Conservation (phyloP, 495 filamentous ascomycete species). For the Cercophora newfieldiana region DNA sequence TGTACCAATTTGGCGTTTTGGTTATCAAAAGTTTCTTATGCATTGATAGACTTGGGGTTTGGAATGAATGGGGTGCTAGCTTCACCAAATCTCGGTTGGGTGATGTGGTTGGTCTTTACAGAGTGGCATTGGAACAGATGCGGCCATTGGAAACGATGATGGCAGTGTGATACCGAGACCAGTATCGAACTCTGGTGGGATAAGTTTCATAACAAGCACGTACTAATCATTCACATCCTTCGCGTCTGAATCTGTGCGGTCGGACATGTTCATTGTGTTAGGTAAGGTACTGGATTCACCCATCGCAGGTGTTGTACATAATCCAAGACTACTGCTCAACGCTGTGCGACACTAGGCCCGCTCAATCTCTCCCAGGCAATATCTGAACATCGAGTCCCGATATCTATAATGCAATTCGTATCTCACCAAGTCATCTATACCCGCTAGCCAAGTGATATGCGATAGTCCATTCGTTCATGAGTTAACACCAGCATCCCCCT, state of each 20-base stretch:
- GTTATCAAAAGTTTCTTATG: conserved; percentile 10
- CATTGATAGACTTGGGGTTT: conserved; percentile 6
- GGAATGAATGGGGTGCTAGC: conserved; percentile 10
- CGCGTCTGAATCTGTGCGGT: too few species aligned
- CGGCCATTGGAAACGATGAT: not conserved
- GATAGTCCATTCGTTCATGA: not conserved
- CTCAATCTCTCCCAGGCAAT: too few species aligned
- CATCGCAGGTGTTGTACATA: too few species aligned
- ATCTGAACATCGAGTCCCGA: not conserved
- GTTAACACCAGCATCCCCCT: conserved; percentile 24
- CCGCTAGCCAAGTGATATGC: not conserved
- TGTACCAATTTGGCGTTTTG: conserved; percentile 9
- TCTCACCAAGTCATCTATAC: not conserved
- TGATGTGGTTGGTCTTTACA: too few species aligned
- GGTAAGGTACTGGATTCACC: too few species aligned
- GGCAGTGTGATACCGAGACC: not conserved
- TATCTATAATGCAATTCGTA: not conserved
- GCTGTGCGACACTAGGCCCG: too few species aligned
- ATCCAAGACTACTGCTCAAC: too few species aligned
- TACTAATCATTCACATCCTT: too few species aligned
- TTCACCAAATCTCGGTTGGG: not conserved
- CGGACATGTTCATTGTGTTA: too few species aligned
- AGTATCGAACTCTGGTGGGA: not conserved
- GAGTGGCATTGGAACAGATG: not conserved
- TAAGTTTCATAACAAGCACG: too few species aligned